These are phyloP conservation scores for Manihot esculenta DNA, from an alignment of 441 rosid genomes.

Conservation along the genomic window DNA sequence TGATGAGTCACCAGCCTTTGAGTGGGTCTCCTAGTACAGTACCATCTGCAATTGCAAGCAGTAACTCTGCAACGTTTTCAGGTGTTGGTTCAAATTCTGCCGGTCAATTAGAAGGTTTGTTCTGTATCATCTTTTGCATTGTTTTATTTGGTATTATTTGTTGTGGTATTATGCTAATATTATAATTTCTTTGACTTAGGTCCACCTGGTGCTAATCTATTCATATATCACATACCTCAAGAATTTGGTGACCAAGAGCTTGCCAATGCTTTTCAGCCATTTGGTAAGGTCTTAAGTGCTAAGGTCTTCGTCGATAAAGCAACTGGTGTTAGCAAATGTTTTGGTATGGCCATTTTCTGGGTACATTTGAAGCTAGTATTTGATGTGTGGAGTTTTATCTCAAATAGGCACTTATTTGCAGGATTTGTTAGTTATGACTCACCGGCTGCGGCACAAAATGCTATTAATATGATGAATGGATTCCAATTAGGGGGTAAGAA, in stretches of 20 bases:
- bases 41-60: constrained; percentile 49
- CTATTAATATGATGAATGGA: constrained; percentile 87
- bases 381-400: background rate
- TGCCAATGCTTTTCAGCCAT: constrained; percentile 74
- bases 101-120: constrained; percentile 87
- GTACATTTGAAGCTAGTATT: background rate
- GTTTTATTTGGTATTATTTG: constrained; percentile 3
- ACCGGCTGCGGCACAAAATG: constrained; percentile 75
- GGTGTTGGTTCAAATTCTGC: constrained; percentile 58
- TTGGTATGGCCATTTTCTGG: constrained; percentile 52
- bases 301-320: constrained; percentile 94
- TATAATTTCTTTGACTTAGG: constrained; percentile 49
- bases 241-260: constrained; percentile 93
- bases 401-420: constrained; percentile 36
- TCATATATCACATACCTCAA: constrained; percentile 97
- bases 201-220: constrained; percentile 94
- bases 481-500: constrained; percentile 93
- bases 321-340: constrained; percentile 97
- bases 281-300: constrained; percentile 84
- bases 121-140: constrained; percentile 3
- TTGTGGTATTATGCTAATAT: constrained; percentile 18
- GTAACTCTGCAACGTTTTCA: constrained; percentile 55
- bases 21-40: constrained; percentile 55
- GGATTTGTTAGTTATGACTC: constrained; percentile 96
- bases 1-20: constrained; percentile 62